Percentiles rank a stretch among this genome's conserved stretches.
These are phyloP conservation scores for Didymosphaeria variabile DNA, from an alignment of 2,329 filamentous ascomycete genomes.

Conservation along the genomic window DNA sequence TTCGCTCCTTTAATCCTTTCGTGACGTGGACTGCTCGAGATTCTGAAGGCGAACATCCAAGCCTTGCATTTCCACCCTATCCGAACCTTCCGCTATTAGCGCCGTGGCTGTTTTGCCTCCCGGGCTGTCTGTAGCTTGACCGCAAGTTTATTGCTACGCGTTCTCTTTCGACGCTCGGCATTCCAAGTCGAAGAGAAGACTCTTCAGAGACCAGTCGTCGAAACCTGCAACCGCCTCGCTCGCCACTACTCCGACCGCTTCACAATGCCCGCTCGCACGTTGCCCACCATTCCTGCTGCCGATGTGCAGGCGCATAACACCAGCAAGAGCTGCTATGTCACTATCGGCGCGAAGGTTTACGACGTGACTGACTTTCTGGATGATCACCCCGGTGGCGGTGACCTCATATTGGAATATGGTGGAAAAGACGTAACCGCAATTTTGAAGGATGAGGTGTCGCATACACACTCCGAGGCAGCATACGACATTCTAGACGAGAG, in stretches of 20 bases:
- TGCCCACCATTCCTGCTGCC: constrained; percentile 82
- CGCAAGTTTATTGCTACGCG: constrained; percentile 21
- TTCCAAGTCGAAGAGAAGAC: neutral
- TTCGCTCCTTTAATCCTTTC: constrained; percentile 8
- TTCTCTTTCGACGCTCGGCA: constrained; percentile 8
- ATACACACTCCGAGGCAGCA: constrained; percentile 88
- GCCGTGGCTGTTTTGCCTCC: constrained; percentile 7
- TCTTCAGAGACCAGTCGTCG: too few species aligned
- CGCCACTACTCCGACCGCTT: constrained; percentile 12
- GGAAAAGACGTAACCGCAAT: constrained; percentile 87
- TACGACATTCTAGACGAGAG: constrained; percentile 94
- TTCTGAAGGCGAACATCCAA: neutral
- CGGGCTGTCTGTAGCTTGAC: constrained; percentile 12
- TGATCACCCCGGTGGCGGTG: constrained; percentile 88
- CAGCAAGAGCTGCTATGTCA: constrained; percentile 89
- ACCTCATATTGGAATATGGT: constrained; percentile 87
- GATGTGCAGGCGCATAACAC: constrained; percentile 86
- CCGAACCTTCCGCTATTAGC: constrained; percentile 4
- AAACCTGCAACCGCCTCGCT: neutral
- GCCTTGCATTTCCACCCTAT: neutral
- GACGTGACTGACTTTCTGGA: constrained; percentile 92
- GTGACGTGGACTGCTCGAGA: neutral
- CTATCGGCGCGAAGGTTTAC: constrained; percentile 88
- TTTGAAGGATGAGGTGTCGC: constrained; percentile 82
- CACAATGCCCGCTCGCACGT: constrained; percentile 78